Percentiles rank a stretch among this genome's conserved stretches.
These are phyloP conservation scores for Rhodocollybia butyracea DNA, from an alignment of 768 basidiomycete genomes.

Conservation along the genomic window DNA sequence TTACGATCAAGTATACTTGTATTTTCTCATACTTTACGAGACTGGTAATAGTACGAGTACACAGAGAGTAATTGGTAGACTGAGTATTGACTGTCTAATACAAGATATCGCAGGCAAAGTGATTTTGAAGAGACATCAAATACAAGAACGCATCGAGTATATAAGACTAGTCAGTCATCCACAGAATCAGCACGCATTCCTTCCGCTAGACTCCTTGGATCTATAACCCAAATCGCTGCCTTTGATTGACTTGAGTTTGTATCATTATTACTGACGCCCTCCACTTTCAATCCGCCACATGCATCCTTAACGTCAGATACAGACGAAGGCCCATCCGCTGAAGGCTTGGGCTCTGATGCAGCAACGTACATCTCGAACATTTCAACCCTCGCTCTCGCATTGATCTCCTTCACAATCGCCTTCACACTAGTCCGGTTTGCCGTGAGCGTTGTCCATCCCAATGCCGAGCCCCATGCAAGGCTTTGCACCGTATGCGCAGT, in stretches of 20 bases:
- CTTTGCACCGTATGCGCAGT: slow-evolving; percentile 79
- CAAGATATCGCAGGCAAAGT: too few relatives aligned
- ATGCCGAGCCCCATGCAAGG: slow-evolving; percentile 61
- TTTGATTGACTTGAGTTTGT: slow-evolving; percentile 4
- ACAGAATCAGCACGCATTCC: slow-evolving; percentile 35
- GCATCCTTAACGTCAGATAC: too few relatives aligned
- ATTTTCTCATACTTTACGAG: too few relatives aligned
- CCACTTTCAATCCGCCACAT: too few relatives aligned
- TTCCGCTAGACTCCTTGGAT: slow-evolving; percentile 79
- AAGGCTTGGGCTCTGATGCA: too few relatives aligned
- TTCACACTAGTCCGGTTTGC: slow-evolving; percentile 79
- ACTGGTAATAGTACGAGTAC: too few relatives aligned
- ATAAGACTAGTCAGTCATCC: neutral
- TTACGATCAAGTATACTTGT: too few relatives aligned
- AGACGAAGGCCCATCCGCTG: too few relatives aligned
- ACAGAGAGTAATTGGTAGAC: too few relatives aligned
- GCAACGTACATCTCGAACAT: slow-evolving; percentile 8
- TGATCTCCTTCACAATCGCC: slow-evolving; percentile 69
- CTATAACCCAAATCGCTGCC: slow-evolving; percentile 69
- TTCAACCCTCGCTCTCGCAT: slow-evolving; percentile 28
- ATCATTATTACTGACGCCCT: neutral
- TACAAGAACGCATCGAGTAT: too few relatives aligned
- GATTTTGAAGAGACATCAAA: too few relatives aligned
- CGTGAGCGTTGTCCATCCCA: slow-evolving; percentile 84
- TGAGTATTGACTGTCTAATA: too few relatives aligned